These are phyloP conservation scores for Dipteronia dyeriana DNA, from an alignment of 345 rosid genomes.

Conservation along the genomic window DNA sequence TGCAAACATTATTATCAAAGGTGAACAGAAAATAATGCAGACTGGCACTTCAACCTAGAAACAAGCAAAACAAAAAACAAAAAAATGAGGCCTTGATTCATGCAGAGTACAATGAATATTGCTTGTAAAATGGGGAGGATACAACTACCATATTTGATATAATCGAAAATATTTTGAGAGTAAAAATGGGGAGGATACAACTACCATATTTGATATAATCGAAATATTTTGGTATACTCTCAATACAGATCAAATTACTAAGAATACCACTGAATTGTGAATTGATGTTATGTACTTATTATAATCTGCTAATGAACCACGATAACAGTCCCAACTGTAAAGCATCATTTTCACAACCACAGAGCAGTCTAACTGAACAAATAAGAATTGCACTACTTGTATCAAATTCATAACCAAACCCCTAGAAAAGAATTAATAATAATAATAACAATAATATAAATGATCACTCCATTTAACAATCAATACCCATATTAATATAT, in stretches of 20 bases:
- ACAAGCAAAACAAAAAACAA: too few relatives aligned
- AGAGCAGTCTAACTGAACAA: not conserved
- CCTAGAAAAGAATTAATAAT: not conserved
- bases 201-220: too few relatives aligned
- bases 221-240: not conserved
- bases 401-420: not conserved
- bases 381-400: not conserved
- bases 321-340: too few relatives aligned
- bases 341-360: conserved; percentile 8
- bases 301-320: not conserved
- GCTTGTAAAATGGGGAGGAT: too few relatives aligned
- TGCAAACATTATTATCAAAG: too few relatives aligned
- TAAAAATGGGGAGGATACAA: too few relatives aligned
- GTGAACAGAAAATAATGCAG: too few relatives aligned
- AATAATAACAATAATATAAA: not conserved
- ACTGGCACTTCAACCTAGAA: too few relatives aligned
- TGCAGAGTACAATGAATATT: too few relatives aligned
- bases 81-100: too few relatives aligned
- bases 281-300: not conserved
- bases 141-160: too few relatives aligned
- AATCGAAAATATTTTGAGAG: not conserved
- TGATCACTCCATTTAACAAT: not conserved
- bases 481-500: not conserved
- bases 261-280: not conserved
- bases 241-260: not conserved